These are phyloP conservation scores for Fomitiporia mediterranea DNA, from an alignment of 1,284 basidiomycete genomes.

Conservation along the genomic window DNA sequence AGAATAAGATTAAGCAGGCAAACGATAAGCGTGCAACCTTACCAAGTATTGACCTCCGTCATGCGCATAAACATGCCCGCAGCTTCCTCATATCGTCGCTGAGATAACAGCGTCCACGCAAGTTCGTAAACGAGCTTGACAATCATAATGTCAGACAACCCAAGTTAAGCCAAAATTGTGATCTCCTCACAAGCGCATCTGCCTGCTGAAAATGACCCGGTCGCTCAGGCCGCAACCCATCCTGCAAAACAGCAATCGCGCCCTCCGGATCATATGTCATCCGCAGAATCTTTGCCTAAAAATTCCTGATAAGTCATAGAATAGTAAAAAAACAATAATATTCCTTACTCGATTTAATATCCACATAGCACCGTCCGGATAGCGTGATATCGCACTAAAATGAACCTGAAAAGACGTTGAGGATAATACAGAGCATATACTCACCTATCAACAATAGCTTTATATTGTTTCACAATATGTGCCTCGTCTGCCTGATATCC, in stretches of 20 bases:
- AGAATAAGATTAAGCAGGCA: too few relatives aligned
- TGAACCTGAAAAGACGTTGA: too few relatives aligned
- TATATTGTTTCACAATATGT: conserved; percentile 58
- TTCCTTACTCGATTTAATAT: conserved; percentile 58
- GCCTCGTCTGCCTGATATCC: conserved; percentile 72
- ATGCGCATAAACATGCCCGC: conserved; percentile 61
- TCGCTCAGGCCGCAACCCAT: conserved; percentile 50
- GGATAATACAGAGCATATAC: background rate
- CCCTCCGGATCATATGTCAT: conserved; percentile 59
- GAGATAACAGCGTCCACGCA: conserved; percentile 66
- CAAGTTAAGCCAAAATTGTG: background rate
- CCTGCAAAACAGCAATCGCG: conserved; percentile 57
- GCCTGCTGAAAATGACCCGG: conserved; percentile 60
- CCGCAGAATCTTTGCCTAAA: conserved; percentile 72
- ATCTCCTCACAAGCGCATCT: conserved; percentile 53
- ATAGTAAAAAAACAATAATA: too few relatives aligned
- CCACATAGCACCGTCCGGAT: conserved; percentile 70
- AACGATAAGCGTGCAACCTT: too few relatives aligned
- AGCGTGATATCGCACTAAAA: conserved; percentile 41
- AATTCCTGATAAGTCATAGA: too few relatives aligned
- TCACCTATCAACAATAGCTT: conserved; percentile 51
- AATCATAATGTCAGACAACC: background rate
- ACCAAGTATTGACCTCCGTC: conserved; percentile 68
- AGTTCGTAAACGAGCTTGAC: conserved; percentile 67
- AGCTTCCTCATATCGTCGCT: conserved; percentile 60